A percentile compares a stretch with the other conserved stretches of the same genome.
Evolutionary conservation across 257 asterid species (phyloP).

Genomic region (Lycium ferocissimum): DNA sequence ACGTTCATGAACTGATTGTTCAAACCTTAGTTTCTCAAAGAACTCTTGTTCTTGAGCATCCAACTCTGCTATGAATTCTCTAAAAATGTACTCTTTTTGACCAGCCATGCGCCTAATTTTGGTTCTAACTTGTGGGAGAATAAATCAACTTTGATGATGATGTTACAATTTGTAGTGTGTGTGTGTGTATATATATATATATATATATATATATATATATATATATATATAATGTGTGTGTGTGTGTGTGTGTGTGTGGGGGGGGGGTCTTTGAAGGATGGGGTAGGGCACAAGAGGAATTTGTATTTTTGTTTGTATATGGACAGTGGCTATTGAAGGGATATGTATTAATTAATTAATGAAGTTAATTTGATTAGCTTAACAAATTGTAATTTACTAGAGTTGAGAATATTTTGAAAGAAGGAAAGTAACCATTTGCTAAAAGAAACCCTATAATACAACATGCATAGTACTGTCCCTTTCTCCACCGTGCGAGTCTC

Average conservation of each 20-base stretch:
- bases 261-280: too few species aligned
- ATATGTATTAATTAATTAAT: background rate
- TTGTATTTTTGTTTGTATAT: background rate
- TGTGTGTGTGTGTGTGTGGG: background rate
- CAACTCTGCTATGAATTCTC: slow-evolving; percentile 6
- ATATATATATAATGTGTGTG: too few species aligned
- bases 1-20: background rate
- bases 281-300: background rate
- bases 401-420: background rate
- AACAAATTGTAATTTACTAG: background rate
- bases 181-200: too few species aligned
- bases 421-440: background rate
- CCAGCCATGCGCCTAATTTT: background rate
- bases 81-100: background rate
- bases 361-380: background rate
- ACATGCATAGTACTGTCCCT: background rate
- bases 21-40: background rate
- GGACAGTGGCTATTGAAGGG: background rate
- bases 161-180: background rate
- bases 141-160: background rate
- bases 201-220: too few species aligned
- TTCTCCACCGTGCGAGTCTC: too few species aligned
- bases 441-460: background rate
- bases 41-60: background rate
- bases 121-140: background rate